These are phyloP conservation scores for Lumnitzera littorea DNA, from an alignment of 345 rosid genomes.

Conservation along the genomic window DNA sequence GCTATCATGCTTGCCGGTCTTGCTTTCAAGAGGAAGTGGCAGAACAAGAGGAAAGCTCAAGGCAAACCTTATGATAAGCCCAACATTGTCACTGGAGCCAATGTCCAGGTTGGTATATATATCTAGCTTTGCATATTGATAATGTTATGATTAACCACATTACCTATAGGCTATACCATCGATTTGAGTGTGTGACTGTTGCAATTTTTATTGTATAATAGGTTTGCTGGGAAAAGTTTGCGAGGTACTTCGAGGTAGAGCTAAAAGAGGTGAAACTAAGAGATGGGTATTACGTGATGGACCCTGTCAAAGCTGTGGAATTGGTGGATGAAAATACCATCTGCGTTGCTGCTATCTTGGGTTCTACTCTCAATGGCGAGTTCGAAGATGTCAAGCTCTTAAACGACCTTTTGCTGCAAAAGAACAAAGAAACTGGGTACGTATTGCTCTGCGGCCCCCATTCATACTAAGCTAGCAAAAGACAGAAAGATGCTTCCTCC, in stretches of 20 bases:
- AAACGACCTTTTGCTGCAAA: constrained; percentile 57
- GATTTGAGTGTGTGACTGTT: neutral
- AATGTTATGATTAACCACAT: neutral
- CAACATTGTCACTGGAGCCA: constrained; percentile 93
- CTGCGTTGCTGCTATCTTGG: constrained; percentile 88
- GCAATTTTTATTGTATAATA: neutral
- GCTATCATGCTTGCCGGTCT: constrained; percentile 96
- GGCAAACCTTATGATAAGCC: constrained; percentile 84
- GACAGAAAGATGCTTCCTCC: too few relatives aligned
- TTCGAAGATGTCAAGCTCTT: constrained; percentile 90
- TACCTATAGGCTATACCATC: neutral
- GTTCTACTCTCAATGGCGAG: constrained; percentile 90
- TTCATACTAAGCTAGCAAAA: too few relatives aligned
- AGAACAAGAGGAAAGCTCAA: constrained; percentile 75
- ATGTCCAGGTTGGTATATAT: constrained; percentile 51
- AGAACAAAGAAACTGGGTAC: constrained; percentile 75
- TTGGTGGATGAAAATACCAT: constrained; percentile 98
- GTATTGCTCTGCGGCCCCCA: neutral
- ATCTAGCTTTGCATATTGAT: too few relatives aligned
- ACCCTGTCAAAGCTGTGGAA: constrained; percentile 82
- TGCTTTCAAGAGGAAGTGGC: constrained; percentile 93
- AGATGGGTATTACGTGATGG: constrained; percentile 94
- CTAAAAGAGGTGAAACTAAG: constrained; percentile 79
- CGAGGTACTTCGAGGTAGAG: constrained; percentile 90
- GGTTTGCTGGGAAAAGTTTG: constrained; percentile 54